Percentiles rank a stretch among this genome's conserved stretches.
Evolutionary conservation across 2,329 filamentous ascomycete species (phyloP).

Genomic region (Fusarium virguliforme): DNA sequence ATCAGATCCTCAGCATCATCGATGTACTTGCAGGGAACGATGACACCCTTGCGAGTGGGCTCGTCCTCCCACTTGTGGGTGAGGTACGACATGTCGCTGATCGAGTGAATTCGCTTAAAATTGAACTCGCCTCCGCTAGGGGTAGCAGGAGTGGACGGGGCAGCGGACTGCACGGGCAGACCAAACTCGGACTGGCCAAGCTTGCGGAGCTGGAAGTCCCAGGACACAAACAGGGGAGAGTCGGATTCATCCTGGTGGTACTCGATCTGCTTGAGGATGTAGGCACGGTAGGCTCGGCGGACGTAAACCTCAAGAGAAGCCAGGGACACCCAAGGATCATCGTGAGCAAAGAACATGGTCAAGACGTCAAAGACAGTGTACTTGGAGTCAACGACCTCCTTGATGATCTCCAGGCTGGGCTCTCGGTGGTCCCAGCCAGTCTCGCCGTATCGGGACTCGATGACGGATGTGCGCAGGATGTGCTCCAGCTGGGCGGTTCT

Average conservation of each 20-base stretch:
- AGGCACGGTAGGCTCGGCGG: conserved; percentile 96
- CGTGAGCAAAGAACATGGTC: conserved; percentile 93
- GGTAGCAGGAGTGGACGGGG: conserved; percentile 87
- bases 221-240: conserved; percentile 83
- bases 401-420: conserved; percentile 90
- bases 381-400: conserved; percentile 98
- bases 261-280: conserved; percentile 89
- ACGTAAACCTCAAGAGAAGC: conserved; percentile 97
- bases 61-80: conserved; percentile 81
- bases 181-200: conserved; percentile 93
- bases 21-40: conserved; percentile 92
- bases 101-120: conserved; percentile 91
- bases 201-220: conserved; percentile 97
- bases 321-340: conserved; percentile 93
- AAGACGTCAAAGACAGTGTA: conserved; percentile 98
- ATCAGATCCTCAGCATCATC: conserved; percentile 94
- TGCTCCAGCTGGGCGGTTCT: conserved; percentile 98
- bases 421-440: conserved; percentile 97
- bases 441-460: conserved; percentile 98
- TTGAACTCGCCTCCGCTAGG: conserved; percentile 72
- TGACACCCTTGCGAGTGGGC: conserved; percentile 90
- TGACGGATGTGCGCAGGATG: conserved; percentile 93
- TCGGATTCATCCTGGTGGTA: conserved; percentile 86
- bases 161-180: conserved; percentile 82
- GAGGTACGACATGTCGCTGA: conserved; percentile 96